Evolutionary conservation across 2,329 filamentous ascomycete species (phyloP), one percentile per base, ranked within the genome.

Genomic region (Bipolaris gigantea): DNA sequence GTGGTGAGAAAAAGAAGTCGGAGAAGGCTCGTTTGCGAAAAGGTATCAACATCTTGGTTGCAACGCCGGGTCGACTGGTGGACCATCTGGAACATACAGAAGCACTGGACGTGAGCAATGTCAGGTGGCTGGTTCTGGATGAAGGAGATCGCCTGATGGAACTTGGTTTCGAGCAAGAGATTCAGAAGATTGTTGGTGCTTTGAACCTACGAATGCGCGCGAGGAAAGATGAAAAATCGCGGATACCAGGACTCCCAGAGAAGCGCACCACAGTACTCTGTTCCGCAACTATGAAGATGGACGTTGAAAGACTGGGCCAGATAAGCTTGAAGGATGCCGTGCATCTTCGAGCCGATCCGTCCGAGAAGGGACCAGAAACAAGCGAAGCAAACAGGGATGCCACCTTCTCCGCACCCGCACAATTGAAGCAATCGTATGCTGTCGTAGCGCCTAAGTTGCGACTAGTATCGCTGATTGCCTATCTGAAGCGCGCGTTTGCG

Each of bases 81-180:
- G 94, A 99, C 77, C 94, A 99, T 75, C 77, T 99, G 43, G 88
- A 95, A 64, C 91, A 97, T 70, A 99, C 94, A 0, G 86, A 96
- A 73, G 91, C 88, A 0, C 79, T 99, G 48, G 90, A 94, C 60
- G 86, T 97, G 36, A 89, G 89, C 66, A 92, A 88, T 19, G 93
- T 97, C 4, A 83, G 93, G 55, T 99, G 94, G 94, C 78, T 99
- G 21, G 87, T 99, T 2, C 82, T 99, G 5, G 94, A 99, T 66
- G 94, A 99, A 75, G 94, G 94, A 27, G 94, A 99, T 80, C 85
- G 94, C n/a, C 79, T 99, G 71, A 97, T 99, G 93, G 94, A 99
- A 70, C 83, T 97, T 67, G 94, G 94, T 0, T 99, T 99, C 64
- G 94, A 97, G 75, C 87, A 97, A 49, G 93, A 97, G 67, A 85